Percentiles rank a stretch among this genome's conserved stretches.
phyloP scores from a whole-genome alignment of 2,329 filamentous ascomycete species.

The Aureobasidium sp. region DNA sequence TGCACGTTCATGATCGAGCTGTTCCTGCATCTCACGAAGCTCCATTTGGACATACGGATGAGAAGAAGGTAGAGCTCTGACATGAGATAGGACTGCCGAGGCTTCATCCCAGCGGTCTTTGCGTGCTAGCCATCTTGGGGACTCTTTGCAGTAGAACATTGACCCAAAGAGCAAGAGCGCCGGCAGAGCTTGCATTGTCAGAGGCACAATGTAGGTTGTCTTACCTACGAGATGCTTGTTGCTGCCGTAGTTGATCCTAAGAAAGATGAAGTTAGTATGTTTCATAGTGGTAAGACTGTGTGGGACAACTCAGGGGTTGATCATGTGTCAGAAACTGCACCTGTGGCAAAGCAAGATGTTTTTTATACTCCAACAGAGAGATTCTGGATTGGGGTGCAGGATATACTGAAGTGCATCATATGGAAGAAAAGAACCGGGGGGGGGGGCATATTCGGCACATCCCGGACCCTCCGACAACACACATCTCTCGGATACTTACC shows the following conservation, averaged over 20 bases:
- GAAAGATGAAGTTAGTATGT: not conserved
- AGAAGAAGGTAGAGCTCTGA: slow-evolving; percentile 56
- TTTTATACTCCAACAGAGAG: no score
- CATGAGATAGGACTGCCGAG: slow-evolving; percentile 46
- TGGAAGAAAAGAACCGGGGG: no score
- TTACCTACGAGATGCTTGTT: slow-evolving; percentile 41
- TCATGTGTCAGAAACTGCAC: no score
- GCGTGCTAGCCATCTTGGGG: slow-evolving; percentile 61
- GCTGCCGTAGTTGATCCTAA: slow-evolving; percentile 4
- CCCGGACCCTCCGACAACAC: no score
- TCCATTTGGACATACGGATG: slow-evolving; percentile 47
- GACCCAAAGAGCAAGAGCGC: slow-evolving; percentile 53
- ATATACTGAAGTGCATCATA: no score
- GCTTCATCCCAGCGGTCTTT: slow-evolving; percentile 63
- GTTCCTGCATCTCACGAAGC: slow-evolving; percentile 56
- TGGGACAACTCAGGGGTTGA: no score
- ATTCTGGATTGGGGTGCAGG: no score
- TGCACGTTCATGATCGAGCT: slow-evolving; percentile 65
- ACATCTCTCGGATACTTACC: slow-evolving; percentile 33
- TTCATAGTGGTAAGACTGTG: no score
- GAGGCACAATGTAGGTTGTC: slow-evolving; percentile 53
- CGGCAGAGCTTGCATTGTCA: slow-evolving; percentile 59
- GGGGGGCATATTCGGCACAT: no score
- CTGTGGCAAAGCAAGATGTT: no score
- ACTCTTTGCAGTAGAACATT: slow-evolving; percentile 56